Percentiles rank a stretch among this genome's conserved stretches.
Evolutionary conservation across 2,329 filamentous ascomycete species (phyloP).

Genomic region (Corniculantispora saksenae): DNA sequence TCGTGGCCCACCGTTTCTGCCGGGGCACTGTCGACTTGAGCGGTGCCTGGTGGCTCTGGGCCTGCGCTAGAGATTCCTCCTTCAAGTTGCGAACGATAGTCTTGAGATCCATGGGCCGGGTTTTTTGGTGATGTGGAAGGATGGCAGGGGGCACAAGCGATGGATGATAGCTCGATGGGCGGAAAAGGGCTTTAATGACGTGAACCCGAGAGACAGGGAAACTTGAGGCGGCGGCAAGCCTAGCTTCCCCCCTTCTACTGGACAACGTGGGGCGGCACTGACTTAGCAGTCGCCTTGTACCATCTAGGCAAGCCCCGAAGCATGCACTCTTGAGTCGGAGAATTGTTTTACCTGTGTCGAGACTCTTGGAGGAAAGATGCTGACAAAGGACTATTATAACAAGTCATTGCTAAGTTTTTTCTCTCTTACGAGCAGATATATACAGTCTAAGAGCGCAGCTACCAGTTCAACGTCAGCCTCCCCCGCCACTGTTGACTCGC

Average conservation of each 20-base stretch:
- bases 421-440: not conserved
- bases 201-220: not conserved
- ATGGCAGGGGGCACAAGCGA: not conserved
- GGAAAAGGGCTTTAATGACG: not conserved
- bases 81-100: slow-evolving; percentile 10
- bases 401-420: not conserved
- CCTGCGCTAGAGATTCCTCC: slow-evolving; percentile 8
- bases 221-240: not conserved
- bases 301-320: not conserved
- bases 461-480: not conserved
- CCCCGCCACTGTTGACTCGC: not conserved
- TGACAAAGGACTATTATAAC: not conserved
- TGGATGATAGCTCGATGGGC: not conserved
- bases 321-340: not conserved
- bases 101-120: slow-evolving; percentile 17
- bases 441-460: not conserved
- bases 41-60: slow-evolving; percentile 7
- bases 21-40: slow-evolving; percentile 11
- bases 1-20: slow-evolving; percentile 20
- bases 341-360: not conserved
- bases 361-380: not conserved
- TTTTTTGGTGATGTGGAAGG: not conserved
- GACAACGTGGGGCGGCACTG: not conserved
- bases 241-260: not conserved
- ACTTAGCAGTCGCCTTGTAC: not conserved